These are phyloP conservation scores for Trametes pubescens DNA, from an alignment of 1,284 basidiomycete genomes.

Conservation along the genomic window DNA sequence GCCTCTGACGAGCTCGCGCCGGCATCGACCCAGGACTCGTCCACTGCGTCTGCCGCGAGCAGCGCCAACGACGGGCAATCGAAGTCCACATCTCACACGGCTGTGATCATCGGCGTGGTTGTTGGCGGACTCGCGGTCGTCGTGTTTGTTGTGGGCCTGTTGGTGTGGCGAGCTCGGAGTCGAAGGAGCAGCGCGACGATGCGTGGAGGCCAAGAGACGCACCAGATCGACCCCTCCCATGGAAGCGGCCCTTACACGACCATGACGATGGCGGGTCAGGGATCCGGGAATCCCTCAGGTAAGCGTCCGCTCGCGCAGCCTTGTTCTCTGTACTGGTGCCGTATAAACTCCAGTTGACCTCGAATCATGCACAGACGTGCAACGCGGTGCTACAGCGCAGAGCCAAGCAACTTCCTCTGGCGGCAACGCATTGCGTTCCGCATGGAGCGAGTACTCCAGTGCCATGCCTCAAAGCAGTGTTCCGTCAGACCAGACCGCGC, in stretches of 20 bases:
- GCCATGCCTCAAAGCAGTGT: background rate
- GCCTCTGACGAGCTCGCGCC: background rate
- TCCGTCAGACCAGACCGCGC: background rate
- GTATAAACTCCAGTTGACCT: no score
- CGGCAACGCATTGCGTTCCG: background rate
- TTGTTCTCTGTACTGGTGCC: no score
- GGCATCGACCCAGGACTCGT: background rate
- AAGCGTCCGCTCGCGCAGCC: no score
- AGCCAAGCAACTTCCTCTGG: background rate
- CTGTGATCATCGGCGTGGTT: constrained; percentile 1
- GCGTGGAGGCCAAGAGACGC: no score
- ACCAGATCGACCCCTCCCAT: no score
- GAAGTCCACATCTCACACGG: background rate
- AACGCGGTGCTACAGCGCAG: background rate
- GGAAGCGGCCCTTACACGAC: no score
- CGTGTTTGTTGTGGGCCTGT: background rate
- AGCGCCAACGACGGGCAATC: background rate
- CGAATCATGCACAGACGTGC: background rate
- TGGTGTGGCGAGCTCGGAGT: background rate
- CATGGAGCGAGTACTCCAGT: background rate
- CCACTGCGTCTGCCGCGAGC: background rate
- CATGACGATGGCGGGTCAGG: no score
- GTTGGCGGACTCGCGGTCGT: background rate
- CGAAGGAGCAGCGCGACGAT: background rate
- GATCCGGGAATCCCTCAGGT: no score